Evolutionary conservation across 2,329 filamentous ascomycete genomes (phyloP), one percentile per base, ranked within the genome.

Genomic region (Clarireedia homoeocarpa): DNA sequence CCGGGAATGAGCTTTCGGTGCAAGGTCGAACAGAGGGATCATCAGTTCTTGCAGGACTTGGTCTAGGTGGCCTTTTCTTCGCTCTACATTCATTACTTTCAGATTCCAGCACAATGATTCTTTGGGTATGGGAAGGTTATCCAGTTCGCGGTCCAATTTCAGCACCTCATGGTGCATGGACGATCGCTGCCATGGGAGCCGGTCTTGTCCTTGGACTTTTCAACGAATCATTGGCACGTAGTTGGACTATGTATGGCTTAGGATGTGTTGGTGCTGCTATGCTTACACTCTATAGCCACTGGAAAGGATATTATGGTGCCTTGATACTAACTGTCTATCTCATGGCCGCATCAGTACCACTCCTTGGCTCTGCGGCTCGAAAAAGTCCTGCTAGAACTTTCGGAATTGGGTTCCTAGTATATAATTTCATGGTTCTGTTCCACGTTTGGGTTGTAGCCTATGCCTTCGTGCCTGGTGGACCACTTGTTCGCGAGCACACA

Each of bases 401-500:
- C 69, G 94, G 92, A 2, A 70, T 95, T 14, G 92, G 88, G 4
- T 96, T 96, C 74, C 74, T 96, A 52, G 71, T 95, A 49, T 99
- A 97, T 76, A 96, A 97, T 72, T 79, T 97, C 66, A 75, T 97
- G 74, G 86, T 96, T 4, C 81, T 99, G n/a, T 96, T 96, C 77
- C 92, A 97, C 68, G 91, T 96, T 55, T 99, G 94, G 94, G 88
- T 96, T 38, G 94, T 99, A 10, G 94, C 94, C 2, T 99, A 99
- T 67, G 94, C 94, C 12, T 99, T 99, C 65, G 94, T 99, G 3
- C 94, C 94, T 2, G 94, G 94, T 51, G 94, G 94, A 2, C 90
- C 90, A 3, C 79, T 96, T 1, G 88, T 99, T 45, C 86, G 94
- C 46, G 94, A 99, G 71, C 91, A 86, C 68, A 99, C 91, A 1